These are phyloP conservation scores for Silene coronaria DNA, from an alignment of 179 eudicot species.

Conservation along the genomic window DNA sequence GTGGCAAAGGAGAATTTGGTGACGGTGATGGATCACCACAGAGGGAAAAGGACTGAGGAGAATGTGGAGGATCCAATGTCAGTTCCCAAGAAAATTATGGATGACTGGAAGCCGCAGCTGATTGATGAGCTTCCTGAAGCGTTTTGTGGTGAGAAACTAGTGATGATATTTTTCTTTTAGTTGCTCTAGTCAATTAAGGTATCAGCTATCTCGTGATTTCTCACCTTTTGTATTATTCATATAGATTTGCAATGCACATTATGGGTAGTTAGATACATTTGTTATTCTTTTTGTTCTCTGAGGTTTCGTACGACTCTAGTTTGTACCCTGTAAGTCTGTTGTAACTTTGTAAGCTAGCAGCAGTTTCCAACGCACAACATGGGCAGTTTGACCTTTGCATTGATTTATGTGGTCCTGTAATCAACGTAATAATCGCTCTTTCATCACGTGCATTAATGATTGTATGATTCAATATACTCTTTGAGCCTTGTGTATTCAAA, in stretches of 20 bases:
- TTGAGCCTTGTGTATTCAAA: background rate
- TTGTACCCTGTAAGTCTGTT: background rate
- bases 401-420: background rate
- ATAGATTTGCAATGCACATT: background rate
- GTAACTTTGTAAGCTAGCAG: background rate
- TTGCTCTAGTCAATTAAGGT: background rate
- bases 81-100: slow-evolving; percentile 83
- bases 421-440: background rate
- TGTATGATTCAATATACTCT: background rate
- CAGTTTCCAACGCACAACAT: background rate
- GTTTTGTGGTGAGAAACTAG: slow-evolving; percentile 64
- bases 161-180: slow-evolving; percentile 9
- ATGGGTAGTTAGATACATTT: background rate
- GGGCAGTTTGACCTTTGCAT: background rate
- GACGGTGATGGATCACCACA: slow-evolving; percentile 75
- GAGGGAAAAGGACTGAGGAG: slow-evolving; percentile 62
- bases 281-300: background rate
- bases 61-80: slow-evolving; percentile 85
- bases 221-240: slow-evolving; percentile 1
- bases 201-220: slow-evolving; percentile 4
- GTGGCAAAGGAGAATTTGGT: slow-evolving; percentile 89
- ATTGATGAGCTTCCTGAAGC: slow-evolving; percentile 93
- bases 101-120: slow-evolving; percentile 82
- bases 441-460: background rate
- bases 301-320: background rate